Conservation (phyloP, 371 early-diverging fungal genomes). For the Actinomortierella ambigua region DNA sequence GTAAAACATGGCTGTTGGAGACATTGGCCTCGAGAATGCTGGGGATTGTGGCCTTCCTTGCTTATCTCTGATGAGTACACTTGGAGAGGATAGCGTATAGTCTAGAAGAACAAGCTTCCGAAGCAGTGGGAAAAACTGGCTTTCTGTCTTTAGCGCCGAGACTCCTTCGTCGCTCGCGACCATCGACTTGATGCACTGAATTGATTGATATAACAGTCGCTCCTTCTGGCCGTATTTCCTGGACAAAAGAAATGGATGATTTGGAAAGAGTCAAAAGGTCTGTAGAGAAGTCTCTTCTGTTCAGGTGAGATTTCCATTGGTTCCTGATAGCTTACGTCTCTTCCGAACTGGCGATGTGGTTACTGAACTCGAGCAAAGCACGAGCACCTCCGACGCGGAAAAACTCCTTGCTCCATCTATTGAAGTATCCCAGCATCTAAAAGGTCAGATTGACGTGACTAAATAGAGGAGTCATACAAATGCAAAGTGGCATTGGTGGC, state of each 20-base stretch:
- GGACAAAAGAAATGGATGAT: neutral
- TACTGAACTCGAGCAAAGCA: slow-evolving; percentile 27
- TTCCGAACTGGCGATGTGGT: slow-evolving; percentile 19
- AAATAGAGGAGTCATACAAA: too few relatives aligned
- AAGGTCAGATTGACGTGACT: too few relatives aligned
- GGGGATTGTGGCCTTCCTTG: neutral
- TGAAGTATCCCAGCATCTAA: too few relatives aligned
- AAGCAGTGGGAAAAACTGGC: neutral
- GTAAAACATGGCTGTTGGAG: slow-evolving; percentile 15
- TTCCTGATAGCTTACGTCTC: slow-evolving; percentile 24
- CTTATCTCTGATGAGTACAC: neutral
- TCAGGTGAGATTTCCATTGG: neutral
- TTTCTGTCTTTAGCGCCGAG: too few relatives aligned
- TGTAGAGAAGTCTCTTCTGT: neutral
- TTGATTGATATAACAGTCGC: slow-evolving; percentile 25
- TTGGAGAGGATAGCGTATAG: neutral
- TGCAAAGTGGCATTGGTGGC: too few relatives aligned
- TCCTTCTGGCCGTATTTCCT: slow-evolving; percentile 39
- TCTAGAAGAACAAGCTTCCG: neutral
- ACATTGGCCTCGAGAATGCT: neutral
- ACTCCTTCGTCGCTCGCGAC: slow-evolving; percentile 17
- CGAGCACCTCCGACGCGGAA: slow-evolving; percentile 30
- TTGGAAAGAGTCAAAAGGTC: neutral
- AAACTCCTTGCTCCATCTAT: slow-evolving; percentile 38
- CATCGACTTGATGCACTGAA: slow-evolving; percentile 42